These are phyloP conservation scores for Verbascum thapsus DNA, from an alignment of 257 asterid species.

Conservation along the genomic window DNA sequence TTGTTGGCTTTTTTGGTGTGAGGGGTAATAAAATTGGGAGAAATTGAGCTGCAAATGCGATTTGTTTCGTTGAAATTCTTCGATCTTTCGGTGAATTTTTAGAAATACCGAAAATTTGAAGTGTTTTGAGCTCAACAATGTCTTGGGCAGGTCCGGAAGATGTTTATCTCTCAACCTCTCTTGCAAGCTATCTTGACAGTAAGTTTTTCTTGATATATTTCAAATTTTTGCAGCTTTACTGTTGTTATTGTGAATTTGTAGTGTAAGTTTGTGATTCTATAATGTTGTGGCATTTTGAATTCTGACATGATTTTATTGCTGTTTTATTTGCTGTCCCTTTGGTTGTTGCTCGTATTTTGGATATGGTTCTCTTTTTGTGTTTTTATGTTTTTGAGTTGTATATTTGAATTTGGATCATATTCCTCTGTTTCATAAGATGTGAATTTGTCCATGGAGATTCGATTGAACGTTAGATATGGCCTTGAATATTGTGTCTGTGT, in stretches of 20 bases:
- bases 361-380: no score
- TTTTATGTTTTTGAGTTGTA: no score
- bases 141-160: slow-evolving; percentile 99
- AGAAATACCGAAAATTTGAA: slow-evolving; percentile 46
- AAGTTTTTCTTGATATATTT: slow-evolving; percentile 33
- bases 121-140: slow-evolving; percentile 53
- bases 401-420: no score
- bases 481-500: neutral
- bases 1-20: slow-evolving; percentile 3
- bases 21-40: slow-evolving; percentile 3
- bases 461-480: no score
- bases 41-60: slow-evolving; percentile 53
- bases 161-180: slow-evolving; percentile 90
- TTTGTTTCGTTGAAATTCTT: slow-evolving; percentile 37
- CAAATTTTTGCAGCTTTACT: neutral
- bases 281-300: neutral
- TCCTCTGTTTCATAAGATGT: no score
- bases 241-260: neutral
- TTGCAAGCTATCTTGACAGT: slow-evolving; percentile 99
- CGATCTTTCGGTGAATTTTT: slow-evolving; percentile 43
- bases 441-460: no score
- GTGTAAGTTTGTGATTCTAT: neutral
- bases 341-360: no score
- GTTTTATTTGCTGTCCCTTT: no score
- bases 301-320: no score